These are phyloP conservation scores for Podila verticillata DNA, from an alignment of 192 early-diverging fungal genomes.

Conservation along the genomic window DNA sequence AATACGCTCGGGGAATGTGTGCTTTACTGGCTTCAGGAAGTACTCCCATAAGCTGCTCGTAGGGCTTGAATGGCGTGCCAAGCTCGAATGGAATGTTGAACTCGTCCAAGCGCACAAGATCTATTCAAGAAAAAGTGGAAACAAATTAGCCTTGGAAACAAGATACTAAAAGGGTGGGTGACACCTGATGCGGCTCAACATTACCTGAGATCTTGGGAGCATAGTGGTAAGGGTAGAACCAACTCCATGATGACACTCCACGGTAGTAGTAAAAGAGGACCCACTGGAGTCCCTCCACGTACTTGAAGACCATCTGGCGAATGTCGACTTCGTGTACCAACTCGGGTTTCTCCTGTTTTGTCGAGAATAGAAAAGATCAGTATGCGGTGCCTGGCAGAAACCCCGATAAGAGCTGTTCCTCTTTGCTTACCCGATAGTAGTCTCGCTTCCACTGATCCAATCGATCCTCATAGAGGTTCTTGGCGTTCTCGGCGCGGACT, in stretches of 20 bases:
- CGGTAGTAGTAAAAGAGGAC: constrained; percentile 97
- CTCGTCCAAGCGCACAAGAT: constrained; percentile 59
- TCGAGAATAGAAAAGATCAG: neutral
- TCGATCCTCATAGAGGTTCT: constrained; percentile 81
- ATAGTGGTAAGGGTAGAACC: constrained; percentile 99
- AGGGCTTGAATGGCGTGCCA: constrained; percentile 91
- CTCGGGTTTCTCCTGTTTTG: constrained; percentile 55
- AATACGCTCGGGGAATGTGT: constrained; percentile 85
- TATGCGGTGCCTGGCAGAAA: neutral
- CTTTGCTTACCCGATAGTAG: constrained; percentile 63
- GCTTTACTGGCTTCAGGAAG: constrained; percentile 86
- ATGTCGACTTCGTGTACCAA: constrained; percentile 54
- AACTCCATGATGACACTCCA: constrained; percentile 96
- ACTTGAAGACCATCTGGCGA: constrained; percentile 72
- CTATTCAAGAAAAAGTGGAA: constrained; percentile 12
- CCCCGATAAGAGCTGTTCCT: neutral
- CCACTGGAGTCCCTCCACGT: constrained; percentile 97
- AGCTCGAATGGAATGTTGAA: constrained; percentile 81
- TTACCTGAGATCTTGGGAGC: constrained; percentile 91
- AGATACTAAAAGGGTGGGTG: too few species aligned
- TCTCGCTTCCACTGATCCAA: constrained; percentile 69
- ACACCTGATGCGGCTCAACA: constrained; percentile 25
- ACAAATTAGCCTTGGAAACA: neutral
- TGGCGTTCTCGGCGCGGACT: constrained; percentile 63
- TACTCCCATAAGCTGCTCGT: constrained; percentile 99